Evolutionary conservation across 2,329 filamentous ascomycete genomes (phyloP).

Genomic region (Alternaria conjuncta): DNA sequence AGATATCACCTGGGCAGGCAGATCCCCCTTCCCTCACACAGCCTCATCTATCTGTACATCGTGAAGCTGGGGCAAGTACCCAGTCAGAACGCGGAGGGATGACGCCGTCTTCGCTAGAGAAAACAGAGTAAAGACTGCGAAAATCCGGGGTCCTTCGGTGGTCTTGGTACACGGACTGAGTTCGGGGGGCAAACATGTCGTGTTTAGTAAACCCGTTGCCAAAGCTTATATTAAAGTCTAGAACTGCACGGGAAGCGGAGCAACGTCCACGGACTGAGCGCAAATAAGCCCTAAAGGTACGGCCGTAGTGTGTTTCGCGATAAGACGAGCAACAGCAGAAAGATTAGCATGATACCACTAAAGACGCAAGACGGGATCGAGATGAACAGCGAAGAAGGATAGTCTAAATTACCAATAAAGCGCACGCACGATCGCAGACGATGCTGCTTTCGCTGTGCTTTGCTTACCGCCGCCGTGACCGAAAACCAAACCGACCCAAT

Average conservation of each 20-base stretch:
- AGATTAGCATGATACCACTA: not conserved
- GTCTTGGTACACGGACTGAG: not conserved
- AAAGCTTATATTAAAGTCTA: not conserved
- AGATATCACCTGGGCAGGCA: not conserved
- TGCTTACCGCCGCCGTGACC: not conserved
- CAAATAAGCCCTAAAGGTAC: not conserved
- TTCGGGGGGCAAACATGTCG: not conserved
- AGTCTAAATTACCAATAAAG: constrained; percentile 7
- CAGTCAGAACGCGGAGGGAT: not conserved
- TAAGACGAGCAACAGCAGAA: not conserved
- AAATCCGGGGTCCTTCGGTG: not conserved
- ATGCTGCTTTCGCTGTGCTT: constrained; percentile 2
- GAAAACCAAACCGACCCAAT: constrained; percentile 4
- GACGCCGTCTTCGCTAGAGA: not conserved
- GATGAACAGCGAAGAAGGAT: not conserved
- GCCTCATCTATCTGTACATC: not conserved
- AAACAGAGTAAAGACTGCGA: not conserved
- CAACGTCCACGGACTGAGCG: not conserved
- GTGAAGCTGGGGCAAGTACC: not conserved
- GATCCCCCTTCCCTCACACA: not conserved
- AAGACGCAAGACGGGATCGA: not conserved
- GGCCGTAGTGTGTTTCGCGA: not conserved
- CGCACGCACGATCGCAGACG: not conserved
- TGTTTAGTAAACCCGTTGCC: not conserved
- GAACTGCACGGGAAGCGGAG: not conserved